A percentile compares a stretch with the other conserved stretches of the same genome.
phyloP scores from a whole-genome alignment of 495 filamentous ascomycete genomes.

The Aspergillus steynii region DNA sequence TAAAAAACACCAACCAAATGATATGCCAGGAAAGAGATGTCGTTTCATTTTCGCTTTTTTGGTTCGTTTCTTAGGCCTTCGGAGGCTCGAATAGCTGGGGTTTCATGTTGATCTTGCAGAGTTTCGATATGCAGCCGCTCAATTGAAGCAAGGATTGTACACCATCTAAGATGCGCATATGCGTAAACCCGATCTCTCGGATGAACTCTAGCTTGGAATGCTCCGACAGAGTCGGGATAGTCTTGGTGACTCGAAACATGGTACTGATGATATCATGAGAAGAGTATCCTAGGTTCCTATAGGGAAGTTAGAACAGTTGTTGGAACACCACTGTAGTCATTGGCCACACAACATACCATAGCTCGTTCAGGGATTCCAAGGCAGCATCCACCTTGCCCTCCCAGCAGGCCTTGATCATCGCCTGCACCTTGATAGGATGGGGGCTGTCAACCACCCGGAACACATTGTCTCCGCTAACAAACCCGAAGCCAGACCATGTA shows the following conservation, averaged over 20 bases:
- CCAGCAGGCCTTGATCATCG: slow-evolving; percentile 95
- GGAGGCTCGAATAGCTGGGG: slow-evolving; percentile 74
- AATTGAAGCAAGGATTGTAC: slow-evolving; percentile 94
- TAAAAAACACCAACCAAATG: slow-evolving; percentile 20
- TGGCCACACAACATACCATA: slow-evolving; percentile 61
- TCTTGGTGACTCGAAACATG: slow-evolving; percentile 99
- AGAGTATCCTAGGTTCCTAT: slow-evolving; percentile 79
- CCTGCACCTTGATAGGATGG: slow-evolving; percentile 97
- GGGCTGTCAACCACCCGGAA: slow-evolving; percentile 97
- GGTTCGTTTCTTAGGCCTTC: slow-evolving; percentile 27
- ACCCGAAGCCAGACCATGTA: slow-evolving; percentile 92
- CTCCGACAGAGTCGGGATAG: slow-evolving; percentile 83
- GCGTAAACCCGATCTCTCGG: slow-evolving; percentile 96
- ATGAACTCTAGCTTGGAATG: slow-evolving; percentile 95
- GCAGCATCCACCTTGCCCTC: slow-evolving; percentile 87
- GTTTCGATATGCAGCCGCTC: slow-evolving; percentile 82
- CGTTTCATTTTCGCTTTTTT: background rate
- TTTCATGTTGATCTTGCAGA: slow-evolving; percentile 95
- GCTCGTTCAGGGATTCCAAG: slow-evolving; percentile 81
- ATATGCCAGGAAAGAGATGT: background rate
- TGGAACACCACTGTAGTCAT: background rate
- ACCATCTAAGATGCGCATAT: slow-evolving; percentile 97
- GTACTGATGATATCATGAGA: slow-evolving; percentile 97
- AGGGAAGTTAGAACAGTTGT: slow-evolving; percentile 16
- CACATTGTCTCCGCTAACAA: slow-evolving; percentile 96